phyloP scores from a whole-genome alignment of 1,139 yeast species.

The Scheffersomyces titani region DNA sequence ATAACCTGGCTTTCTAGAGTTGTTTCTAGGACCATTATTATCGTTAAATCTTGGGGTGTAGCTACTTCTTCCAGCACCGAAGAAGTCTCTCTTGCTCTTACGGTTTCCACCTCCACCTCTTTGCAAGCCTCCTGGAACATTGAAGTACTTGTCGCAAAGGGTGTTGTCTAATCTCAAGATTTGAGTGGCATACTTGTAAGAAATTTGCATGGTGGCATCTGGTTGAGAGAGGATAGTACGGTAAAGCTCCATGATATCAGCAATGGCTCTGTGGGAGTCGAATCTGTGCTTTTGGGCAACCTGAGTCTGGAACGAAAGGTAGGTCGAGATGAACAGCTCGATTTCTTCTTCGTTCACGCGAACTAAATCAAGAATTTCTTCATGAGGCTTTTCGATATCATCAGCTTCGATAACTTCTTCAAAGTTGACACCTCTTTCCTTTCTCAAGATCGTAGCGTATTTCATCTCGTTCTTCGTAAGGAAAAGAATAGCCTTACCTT shows the following conservation, averaged over 20 bases:
- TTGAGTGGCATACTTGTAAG: slow-evolving; percentile 10
- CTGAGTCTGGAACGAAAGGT: slow-evolving; percentile 19
- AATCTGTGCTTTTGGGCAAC: slow-evolving; percentile 28
- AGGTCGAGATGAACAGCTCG: slow-evolving; percentile 12
- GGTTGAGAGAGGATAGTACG: slow-evolving; percentile 15
- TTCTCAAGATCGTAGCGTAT: slow-evolving; percentile 45
- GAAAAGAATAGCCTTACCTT: slow-evolving; percentile 66
- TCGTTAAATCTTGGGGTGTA: not conserved
- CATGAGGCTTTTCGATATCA: slow-evolving; percentile 8
- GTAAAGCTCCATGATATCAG: slow-evolving; percentile 13
- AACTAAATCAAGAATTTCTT: slow-evolving; percentile 10
- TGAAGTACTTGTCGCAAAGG: slow-evolving; percentile 19
- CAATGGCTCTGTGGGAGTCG: slow-evolving; percentile 11
- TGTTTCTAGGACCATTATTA: slow-evolving; percentile 1
- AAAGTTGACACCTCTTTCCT: slow-evolving; percentile 53
- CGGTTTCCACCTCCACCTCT: slow-evolving; percentile 13
- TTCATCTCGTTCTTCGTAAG: slow-evolving; percentile 49
- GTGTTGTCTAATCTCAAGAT: slow-evolving; percentile 10
- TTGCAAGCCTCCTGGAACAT: slow-evolving; percentile 21
- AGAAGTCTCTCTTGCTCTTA: slow-evolving; percentile 13
- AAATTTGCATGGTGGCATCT: slow-evolving; percentile 13
- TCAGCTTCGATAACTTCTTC: slow-evolving; percentile 29
- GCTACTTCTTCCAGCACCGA: slow-evolving; percentile 2
- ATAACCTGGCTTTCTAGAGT: slow-evolving; percentile 1
- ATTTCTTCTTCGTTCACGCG: slow-evolving; percentile 12